A percentile compares a stretch with the other conserved stretches of the same genome.
phyloP scores from a whole-genome alignment of 768 basidiomycete genomes.

The Sarcodon sp. region DNA sequence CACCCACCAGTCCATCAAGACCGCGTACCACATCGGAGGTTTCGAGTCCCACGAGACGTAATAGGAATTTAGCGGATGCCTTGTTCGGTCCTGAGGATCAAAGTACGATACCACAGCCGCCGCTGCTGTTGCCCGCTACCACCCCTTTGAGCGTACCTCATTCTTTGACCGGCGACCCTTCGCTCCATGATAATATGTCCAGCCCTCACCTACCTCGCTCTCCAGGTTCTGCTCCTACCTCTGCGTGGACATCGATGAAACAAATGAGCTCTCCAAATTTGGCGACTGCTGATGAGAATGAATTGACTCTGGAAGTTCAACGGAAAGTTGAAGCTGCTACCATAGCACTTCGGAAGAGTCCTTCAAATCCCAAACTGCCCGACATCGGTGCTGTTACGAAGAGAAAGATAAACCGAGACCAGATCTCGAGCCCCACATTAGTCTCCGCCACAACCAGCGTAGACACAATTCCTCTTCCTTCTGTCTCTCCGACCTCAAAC shows the following conservation, averaged over 20 bases:
- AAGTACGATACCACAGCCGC: background rate
- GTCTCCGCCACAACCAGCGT: conserved; percentile 26
- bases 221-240: background rate
- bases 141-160: conserved; percentile 5
- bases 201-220: background rate
- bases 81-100: conserved; percentile 45
- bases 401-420: conserved; percentile 20
- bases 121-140: background rate
- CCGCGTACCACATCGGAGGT: conserved; percentile 6
- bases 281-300: conserved; percentile 4
- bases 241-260: conserved; percentile 1
- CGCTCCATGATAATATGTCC: background rate
- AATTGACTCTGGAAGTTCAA: conserved; percentile 54
- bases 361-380: conserved; percentile 20
- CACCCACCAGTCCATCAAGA: conserved; percentile 19
- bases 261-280: conserved; percentile 1
- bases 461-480: conserved; percentile 18
- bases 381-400: conserved; percentile 10
- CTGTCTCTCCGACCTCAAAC: conserved; percentile 9
- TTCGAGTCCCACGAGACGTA: conserved; percentile 39
- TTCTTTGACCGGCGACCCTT: conserved; percentile 7
- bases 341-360: conserved; percentile 26
- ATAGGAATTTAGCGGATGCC: conserved; percentile 65
- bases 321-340: conserved; percentile 49
- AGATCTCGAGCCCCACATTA: conserved; percentile 27